Percentiles rank a stretch among this genome's conserved stretches.
These are phyloP conservation scores for Metschnikowia chrysomelidarum DNA, from an alignment of 805 yeast species.

Conservation along the genomic window DNA sequence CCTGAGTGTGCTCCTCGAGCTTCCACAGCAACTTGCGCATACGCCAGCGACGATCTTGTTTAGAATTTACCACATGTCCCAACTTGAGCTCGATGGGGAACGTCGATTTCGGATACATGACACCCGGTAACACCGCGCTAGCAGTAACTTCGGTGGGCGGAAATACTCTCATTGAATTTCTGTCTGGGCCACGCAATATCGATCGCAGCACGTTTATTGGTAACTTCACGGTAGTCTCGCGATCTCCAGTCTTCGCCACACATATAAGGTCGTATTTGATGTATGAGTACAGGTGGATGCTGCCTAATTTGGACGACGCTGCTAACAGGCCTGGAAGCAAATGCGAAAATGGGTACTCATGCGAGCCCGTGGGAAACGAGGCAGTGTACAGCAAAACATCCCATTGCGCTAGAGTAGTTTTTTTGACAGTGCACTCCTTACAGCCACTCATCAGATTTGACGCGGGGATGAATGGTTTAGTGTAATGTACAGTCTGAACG, in stretches of 20 bases:
- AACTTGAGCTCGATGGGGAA: conserved; percentile 81
- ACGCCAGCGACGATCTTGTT: conserved; percentile 75
- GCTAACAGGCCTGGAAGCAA: conserved; percentile 86
- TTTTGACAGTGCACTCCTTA: conserved; percentile 51
- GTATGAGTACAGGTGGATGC: conserved; percentile 43
- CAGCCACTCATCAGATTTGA: conserved; percentile 51
- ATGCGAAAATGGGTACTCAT: conserved; percentile 90
- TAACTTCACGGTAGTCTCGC: conserved; percentile 40
- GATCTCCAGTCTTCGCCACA: conserved; percentile 31
- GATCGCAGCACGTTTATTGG: conserved; percentile 78
- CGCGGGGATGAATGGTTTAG: conserved; percentile 64
- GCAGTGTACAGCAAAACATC: conserved; percentile 64
- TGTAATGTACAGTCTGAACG: conserved; percentile 66
- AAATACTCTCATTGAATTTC: conserved; percentile 84
- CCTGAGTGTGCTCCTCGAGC: conserved; percentile 76
- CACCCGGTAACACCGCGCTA: conserved; percentile 83
- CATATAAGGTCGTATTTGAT: conserved; percentile 81
- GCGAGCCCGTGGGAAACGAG: conserved; percentile 63
- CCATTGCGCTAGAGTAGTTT: conserved; percentile 80
- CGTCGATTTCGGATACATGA: conserved; percentile 80
- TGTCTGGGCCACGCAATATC: conserved; percentile 75
- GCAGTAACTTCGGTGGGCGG: conserved; percentile 95
- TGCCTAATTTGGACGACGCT: conserved; percentile 69
- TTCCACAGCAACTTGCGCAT: conserved; percentile 89
- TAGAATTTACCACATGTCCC: conserved; percentile 59